Evolutionary conservation across 768 basidiomycete species (phyloP).

Genomic region (Collybiopsis confluens): DNA sequence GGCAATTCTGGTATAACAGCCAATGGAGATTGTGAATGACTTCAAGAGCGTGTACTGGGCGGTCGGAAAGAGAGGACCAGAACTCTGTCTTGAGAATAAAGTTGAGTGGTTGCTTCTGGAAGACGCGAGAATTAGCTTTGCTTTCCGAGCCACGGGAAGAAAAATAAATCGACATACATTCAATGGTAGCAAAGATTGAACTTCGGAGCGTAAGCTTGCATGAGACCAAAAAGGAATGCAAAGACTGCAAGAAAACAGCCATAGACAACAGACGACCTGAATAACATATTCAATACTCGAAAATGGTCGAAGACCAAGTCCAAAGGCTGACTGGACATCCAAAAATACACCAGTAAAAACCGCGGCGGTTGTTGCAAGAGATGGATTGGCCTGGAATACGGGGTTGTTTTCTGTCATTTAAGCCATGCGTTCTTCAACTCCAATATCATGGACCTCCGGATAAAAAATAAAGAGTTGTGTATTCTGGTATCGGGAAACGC

Average conservation of each 20-base stretch:
- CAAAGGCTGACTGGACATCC: constrained; percentile 29
- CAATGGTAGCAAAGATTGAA: constrained; percentile 47
- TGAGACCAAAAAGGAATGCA: constrained; percentile 36
- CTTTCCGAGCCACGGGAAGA: not conserved
- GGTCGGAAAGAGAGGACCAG: constrained; percentile 48
- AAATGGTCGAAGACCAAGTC: not conserved
- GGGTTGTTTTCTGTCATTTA: constrained; percentile 12
- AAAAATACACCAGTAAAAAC: constrained; percentile 50
- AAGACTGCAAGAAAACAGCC: constrained; percentile 48
- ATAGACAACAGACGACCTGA: constrained; percentile 38
- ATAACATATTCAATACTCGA: not conserved
- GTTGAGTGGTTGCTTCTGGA: not conserved
- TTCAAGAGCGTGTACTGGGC: constrained; percentile 38
- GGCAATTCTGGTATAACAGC: constrained; percentile 45
- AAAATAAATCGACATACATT: constrained; percentile 13
- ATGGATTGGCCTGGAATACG: constrained; percentile 33
- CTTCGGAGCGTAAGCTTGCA: constrained; percentile 44
- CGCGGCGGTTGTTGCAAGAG: constrained; percentile 29
- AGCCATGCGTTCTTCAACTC: no score
- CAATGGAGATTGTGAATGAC: constrained; percentile 38
- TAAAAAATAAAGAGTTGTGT: no score
- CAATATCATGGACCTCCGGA: no score
- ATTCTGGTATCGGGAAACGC: no score
- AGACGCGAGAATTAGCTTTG: not conserved
- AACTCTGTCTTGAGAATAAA: constrained; percentile 21